phyloP scores from a whole-genome alignment of 2,329 filamentous ascomycete species.

The Tolypocladium tropicale region DNA sequence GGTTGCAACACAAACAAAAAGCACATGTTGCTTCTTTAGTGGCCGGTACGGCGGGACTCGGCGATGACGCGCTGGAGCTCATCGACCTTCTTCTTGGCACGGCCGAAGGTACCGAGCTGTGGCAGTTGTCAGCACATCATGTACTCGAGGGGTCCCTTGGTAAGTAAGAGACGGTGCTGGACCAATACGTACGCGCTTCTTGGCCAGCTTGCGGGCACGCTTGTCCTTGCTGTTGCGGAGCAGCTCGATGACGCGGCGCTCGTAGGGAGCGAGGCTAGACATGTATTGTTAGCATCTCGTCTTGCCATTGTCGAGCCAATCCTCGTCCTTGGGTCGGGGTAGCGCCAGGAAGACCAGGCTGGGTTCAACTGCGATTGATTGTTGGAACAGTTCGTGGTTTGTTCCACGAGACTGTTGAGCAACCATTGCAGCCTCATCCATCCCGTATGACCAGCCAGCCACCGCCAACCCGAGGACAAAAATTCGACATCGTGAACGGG shows the following conservation, averaged over 20 bases:
- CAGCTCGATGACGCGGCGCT: conserved; percentile 98
- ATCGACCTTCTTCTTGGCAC: conserved; percentile 99
- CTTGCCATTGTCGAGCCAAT: background rate
- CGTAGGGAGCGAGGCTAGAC: conserved; percentile 74
- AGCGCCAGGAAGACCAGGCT: background rate
- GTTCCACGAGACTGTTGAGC: background rate
- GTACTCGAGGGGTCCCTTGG: too few species aligned
- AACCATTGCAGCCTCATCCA: background rate
- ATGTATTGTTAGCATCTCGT: conserved; percentile 16
- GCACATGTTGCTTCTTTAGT: conserved; percentile 35
- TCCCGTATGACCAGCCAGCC: background rate
- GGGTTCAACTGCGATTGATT: background rate
- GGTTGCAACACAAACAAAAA: background rate
- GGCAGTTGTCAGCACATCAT: conserved; percentile 9
- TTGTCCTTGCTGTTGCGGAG: conserved; percentile 99
- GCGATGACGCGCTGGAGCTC: conserved; percentile 97
- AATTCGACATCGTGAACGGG: background rate
- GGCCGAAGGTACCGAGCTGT: conserved; percentile 94
- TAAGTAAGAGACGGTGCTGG: background rate
- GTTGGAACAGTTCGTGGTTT: background rate
- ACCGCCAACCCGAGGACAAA: background rate
- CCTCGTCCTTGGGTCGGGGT: background rate
- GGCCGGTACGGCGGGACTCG: conserved; percentile 66
- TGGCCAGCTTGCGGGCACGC: conserved; percentile 96
- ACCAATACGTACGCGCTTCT: conserved; percentile 75